Conservation (phyloP, 345 rosid species). For the Rhizophora mangle region DNA sequence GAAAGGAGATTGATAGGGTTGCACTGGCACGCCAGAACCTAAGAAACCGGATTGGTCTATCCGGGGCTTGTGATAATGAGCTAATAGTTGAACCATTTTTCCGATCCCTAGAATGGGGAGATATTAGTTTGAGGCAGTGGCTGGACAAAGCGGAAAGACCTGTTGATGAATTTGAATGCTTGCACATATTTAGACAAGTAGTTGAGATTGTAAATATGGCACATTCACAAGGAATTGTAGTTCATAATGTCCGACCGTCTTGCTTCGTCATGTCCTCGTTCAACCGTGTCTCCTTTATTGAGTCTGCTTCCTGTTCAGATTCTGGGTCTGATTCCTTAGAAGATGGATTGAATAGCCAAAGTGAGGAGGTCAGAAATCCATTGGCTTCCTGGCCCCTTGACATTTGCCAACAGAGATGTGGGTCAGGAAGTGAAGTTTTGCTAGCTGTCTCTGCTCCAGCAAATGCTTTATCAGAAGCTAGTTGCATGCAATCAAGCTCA, state of each 20-base stretch:
- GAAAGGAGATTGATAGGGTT: conserved; percentile 44
- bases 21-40: conserved; percentile 46
- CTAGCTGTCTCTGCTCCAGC: conserved; percentile 29
- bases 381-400: conserved; percentile 42
- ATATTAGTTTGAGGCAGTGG: conserved; percentile 96
- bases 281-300: conserved; percentile 87
- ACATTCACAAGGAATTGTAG: conserved; percentile 87
- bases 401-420: conserved; percentile 32
- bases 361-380: conserved; percentile 36
- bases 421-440: conserved; percentile 40
- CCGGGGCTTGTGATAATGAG: conserved; percentile 56
- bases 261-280: conserved; percentile 92
- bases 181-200: conserved; percentile 89
- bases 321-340: conserved; percentile 90
- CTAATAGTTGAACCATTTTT: conserved; percentile 48
- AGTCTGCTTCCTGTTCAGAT: conserved; percentile 94
- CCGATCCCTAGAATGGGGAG: conserved; percentile 66
- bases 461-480: conserved; percentile 52
- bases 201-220: conserved; percentile 80
- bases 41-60: conserved; percentile 48
- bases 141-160: conserved; percentile 71
- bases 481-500: conserved; percentile 58
- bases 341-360: conserved; percentile 55
- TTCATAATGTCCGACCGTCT: conserved; percentile 91
- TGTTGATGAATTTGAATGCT: conserved; percentile 75